These are phyloP conservation scores for Leccinum arenicola DNA, from an alignment of 768 basidiomycete species.

Conservation along the genomic window DNA sequence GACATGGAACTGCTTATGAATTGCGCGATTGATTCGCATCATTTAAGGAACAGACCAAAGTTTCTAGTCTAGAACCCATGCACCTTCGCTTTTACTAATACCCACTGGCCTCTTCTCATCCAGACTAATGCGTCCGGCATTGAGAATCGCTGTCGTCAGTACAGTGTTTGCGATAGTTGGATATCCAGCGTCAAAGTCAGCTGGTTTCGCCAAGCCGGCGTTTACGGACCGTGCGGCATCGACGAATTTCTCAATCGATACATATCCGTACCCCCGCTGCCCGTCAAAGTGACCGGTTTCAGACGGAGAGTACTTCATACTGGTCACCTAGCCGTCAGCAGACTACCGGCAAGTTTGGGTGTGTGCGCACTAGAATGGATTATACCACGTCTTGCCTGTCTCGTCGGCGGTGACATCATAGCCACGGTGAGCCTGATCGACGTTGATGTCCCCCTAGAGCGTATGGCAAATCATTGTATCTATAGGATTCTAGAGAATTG, in stretches of 20 bases:
- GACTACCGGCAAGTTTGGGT: background rate
- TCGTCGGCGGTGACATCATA: conserved; percentile 89
- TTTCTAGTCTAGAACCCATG: conserved; percentile 66
- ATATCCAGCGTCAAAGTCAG: conserved; percentile 79
- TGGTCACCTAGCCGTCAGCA: conserved; percentile 28
- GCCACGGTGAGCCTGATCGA: conserved; percentile 93
- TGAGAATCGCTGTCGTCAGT: conserved; percentile 81
- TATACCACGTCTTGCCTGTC: conserved; percentile 80
- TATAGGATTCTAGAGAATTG: background rate
- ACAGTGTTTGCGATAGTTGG: conserved; percentile 91
- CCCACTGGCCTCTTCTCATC: conserved; percentile 86
- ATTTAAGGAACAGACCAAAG: background rate
- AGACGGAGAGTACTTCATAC: conserved; percentile 94
- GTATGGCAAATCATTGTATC: background rate
- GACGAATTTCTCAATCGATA: conserved; percentile 91
- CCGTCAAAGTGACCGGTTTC: conserved; percentile 93
- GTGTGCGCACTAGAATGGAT: conserved; percentile 81
- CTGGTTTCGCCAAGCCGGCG: conserved; percentile 59
- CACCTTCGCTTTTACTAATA: conserved; percentile 63
- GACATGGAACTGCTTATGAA: background rate
- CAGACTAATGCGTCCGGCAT: conserved; percentile 86
- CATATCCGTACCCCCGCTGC: conserved; percentile 88
- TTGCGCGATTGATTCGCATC: conserved; percentile 8
- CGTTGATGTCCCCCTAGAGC: conserved; percentile 79
- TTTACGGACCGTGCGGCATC: conserved; percentile 81